Base-by-base conservation (phyloP, 805 yeast species). In the Suhomyces vadensis region DNA sequence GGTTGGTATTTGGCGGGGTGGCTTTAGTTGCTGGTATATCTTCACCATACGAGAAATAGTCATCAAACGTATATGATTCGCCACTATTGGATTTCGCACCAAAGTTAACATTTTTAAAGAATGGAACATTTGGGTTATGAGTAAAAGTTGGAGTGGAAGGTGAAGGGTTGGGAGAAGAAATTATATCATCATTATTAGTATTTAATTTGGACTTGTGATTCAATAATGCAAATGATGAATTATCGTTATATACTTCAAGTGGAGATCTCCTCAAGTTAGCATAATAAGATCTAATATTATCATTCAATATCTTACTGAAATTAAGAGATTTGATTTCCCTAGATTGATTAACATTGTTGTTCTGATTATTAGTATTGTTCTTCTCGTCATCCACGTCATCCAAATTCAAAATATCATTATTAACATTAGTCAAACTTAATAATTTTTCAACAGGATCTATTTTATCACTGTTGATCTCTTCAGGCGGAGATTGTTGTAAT, bases 371-470 rank as follows among this genome's bases (percentile, higher is more conserved):
- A n/a, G 31, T 21, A 25, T 4, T 26, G 13, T 19, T 8, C 8
- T 21, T 10, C 37, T 27, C 41, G 4, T 37, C 25, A 17, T 14
- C 29, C 6, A 40, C 45, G 8, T 46, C 54, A 42, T 60, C 67
- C 44, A 61, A 50, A 35, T 57, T 56, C 41, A 67, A 57, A 31
- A 65, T 60, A 47, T 67, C 73, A 27, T 52, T 57, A 44, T 64
- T 57, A 20, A 54, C 45, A 41, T 55, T 63, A 8, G 71, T 58
- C 42, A 68, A 62, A 44, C 71, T 63, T 39, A 71, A 56, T 26
- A 71, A 59, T 47, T 61, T 69, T 50, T 71, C 73, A 41, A 71
- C 74, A 5, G 75, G 76, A 50, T 71, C 76, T 21, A 70, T 61
- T 42, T 55, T 65, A 47, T 69, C 72, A 23, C 54, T 50, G n/a